A percentile compares a stretch with the other conserved stretches of the same genome.
Conservation (phyloP, 352 stramenopile species). For the Globisporangium solare region DNA sequence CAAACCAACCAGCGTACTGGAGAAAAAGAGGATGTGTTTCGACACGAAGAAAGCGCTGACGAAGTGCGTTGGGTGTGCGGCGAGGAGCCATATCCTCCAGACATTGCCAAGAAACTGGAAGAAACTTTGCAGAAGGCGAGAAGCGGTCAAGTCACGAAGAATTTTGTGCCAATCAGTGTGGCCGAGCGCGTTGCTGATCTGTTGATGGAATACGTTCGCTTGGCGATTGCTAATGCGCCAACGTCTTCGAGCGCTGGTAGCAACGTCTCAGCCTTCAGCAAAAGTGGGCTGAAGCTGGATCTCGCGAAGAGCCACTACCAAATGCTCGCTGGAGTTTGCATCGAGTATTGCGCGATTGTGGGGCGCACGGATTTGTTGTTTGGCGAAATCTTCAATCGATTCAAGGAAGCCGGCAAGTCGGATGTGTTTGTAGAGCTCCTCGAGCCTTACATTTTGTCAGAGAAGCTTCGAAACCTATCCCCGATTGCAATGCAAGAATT, state of each 20-base stretch:
- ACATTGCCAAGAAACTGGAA: constrained; percentile 83
- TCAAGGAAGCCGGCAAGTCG: constrained; percentile 76
- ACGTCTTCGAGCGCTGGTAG: constrained; percentile 14
- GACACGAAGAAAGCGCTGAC: constrained; percentile 75
- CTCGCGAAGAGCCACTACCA: constrained; percentile 93
- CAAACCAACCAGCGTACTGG: constrained; percentile 86
- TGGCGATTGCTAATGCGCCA: constrained; percentile 82
- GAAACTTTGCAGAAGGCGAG: constrained; percentile 82
- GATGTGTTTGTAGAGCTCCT: constrained; percentile 92
- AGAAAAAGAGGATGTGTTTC: constrained; percentile 86
- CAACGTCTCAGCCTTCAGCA: constrained; percentile 28
- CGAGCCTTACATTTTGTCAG: constrained; percentile 93
- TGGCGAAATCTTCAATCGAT: constrained; percentile 84
- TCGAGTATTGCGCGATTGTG: constrained; percentile 93
- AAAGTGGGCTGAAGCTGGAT: constrained; percentile 78
- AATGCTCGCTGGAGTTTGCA: constrained; percentile 94
- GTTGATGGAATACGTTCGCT: constrained; percentile 86
- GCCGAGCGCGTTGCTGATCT: constrained; percentile 84
- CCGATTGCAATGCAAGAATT: constrained; percentile 92
- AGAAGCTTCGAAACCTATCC: constrained; percentile 90
- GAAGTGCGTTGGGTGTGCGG: constrained; percentile 83
- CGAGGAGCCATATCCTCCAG: constrained; percentile 68
- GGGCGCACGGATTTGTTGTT: constrained; percentile 82
- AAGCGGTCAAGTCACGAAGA: constrained; percentile 80
- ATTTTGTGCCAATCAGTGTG: constrained; percentile 87